Percentiles rank a stretch among this genome's conserved stretches.
Evolutionary conservation across 306 rosid genomes (phyloP).

Genomic region (Canavalia ensiformis): DNA sequence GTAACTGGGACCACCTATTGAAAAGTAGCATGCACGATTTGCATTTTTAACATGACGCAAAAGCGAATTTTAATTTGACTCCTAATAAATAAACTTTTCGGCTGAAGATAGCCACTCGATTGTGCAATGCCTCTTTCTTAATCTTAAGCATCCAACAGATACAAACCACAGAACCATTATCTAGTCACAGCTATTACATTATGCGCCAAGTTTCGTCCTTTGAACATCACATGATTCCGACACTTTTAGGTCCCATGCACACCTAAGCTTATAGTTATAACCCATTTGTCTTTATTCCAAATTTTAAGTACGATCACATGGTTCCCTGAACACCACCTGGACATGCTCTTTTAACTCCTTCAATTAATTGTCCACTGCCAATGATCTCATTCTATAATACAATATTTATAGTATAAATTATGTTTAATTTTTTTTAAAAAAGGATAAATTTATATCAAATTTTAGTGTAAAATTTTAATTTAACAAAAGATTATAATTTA

Average conservation of each 20-base stretch:
- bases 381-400: neutral
- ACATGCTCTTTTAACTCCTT: too few relatives aligned
- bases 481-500: too few relatives aligned
- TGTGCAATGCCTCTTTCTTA: neutral
- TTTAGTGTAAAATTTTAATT: too few relatives aligned
- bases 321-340: neutral
- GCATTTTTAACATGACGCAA: neutral
- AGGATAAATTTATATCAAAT: too few relatives aligned
- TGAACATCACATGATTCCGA: slow-evolving; percentile 34
- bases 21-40: neutral
- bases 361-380: neutral
- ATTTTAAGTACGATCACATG: slow-evolving; percentile 1
- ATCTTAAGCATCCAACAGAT: neutral
- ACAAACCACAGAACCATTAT: slow-evolving; percentile 13
- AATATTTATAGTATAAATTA: neutral
- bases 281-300: neutral
- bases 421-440: too few relatives aligned
- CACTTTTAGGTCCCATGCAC: slow-evolving; percentile 1
- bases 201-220: neutral
- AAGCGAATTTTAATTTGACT: neutral
- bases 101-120: neutral
- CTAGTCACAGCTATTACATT: neutral
- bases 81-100: neutral
- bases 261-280: neutral
- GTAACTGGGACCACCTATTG: neutral